Evolutionary conservation across 108 stramenopile species (phyloP).

Genomic region (Cyclotella cryptica): DNA sequence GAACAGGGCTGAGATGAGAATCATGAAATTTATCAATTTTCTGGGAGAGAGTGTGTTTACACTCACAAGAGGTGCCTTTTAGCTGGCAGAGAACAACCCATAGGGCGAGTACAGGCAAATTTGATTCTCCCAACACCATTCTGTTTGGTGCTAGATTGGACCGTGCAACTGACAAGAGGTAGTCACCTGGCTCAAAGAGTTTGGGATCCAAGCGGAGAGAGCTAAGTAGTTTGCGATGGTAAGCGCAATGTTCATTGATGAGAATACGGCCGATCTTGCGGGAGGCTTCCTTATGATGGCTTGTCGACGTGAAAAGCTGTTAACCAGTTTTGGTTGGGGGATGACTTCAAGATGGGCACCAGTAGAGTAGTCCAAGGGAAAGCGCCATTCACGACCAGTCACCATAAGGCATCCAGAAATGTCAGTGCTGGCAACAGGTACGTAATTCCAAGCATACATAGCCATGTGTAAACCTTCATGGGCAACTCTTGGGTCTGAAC

Average conservation of each 20-base stretch:
- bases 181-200: neutral
- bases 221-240: no score
- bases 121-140: neutral
- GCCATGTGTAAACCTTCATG: no score
- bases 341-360: neutral
- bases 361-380: neutral
- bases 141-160: neutral
- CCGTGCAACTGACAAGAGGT: neutral
- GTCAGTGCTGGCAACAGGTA: neutral
- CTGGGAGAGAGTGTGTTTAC: no score
- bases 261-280: neutral
- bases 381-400: no score
- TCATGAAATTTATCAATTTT: neutral
- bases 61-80: no score
- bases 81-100: neutral
- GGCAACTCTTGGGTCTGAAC: no score
- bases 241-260: conserved; percentile 6
- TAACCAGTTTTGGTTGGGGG: neutral
- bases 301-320: neutral
- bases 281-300: neutral
- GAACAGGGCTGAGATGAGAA: neutral
- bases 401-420: neutral
- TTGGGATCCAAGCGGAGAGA: neutral
- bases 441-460: no score
- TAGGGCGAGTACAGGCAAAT: neutral